Evolutionary conservation across 805 yeast genomes (phyloP).

Genomic region (Cephaloascus albidus): DNA sequence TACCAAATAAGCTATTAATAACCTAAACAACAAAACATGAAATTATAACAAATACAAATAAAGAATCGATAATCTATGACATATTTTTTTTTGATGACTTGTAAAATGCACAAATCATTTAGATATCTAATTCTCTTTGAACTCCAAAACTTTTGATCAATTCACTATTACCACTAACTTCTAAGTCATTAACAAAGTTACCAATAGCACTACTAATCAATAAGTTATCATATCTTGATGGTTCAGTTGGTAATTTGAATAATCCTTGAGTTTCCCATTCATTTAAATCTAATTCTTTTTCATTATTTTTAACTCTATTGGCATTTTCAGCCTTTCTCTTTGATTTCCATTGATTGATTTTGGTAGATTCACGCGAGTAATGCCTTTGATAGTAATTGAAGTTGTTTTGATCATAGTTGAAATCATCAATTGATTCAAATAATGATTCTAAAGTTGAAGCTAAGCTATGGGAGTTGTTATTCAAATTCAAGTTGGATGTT

Average conservation of each 20-base stretch:
- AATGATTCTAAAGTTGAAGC: conserved; percentile 47
- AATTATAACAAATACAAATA: no score
- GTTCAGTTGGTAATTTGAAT: conserved; percentile 64
- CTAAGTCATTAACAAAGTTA: conserved; percentile 61
- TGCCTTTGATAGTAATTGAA: conserved; percentile 78
- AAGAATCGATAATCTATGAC: no score
- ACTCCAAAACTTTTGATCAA: conserved; percentile 53
- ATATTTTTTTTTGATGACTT: not conserved
- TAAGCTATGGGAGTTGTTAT: conserved; percentile 26
- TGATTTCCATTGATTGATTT: conserved; percentile 68
- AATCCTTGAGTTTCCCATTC: conserved; percentile 49
- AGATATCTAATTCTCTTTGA: conserved; percentile 38
- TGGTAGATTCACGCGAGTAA: conserved; percentile 57
- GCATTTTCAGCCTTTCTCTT: conserved; percentile 59
- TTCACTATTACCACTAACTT: conserved; percentile 60
- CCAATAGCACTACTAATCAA: conserved; percentile 60
- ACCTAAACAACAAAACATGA: no score
- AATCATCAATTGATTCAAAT: conserved; percentile 62
- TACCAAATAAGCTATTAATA: no score
- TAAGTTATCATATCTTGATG: conserved; percentile 66
- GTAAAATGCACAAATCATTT: conserved; percentile 2
- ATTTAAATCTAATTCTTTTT: conserved; percentile 41
- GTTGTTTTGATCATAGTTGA: conserved; percentile 70
- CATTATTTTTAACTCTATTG: conserved; percentile 48
- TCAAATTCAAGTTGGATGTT: conserved; percentile 18